Evolutionary conservation across 2,329 filamentous ascomycete species (phyloP), one percentile per base, ranked within the genome.

Genomic region (Aspergillus glaucus): DNA sequence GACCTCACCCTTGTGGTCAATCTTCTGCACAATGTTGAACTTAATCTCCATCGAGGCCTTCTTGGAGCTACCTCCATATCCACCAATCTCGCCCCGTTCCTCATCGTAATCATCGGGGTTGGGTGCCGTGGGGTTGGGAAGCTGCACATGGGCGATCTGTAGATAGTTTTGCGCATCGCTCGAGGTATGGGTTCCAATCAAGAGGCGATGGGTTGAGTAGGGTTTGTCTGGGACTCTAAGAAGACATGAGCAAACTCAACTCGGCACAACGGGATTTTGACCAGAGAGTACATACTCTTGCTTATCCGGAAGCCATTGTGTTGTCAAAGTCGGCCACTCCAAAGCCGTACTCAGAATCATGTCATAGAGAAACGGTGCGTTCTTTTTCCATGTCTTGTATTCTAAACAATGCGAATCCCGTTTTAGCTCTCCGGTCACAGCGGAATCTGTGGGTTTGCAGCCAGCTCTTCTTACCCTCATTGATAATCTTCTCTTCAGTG

Each of bases 341-440:
- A 98, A 77, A 37, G 94, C 94, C 56, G 89, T 95, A 62, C 90
- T 91, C 55, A 97, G 79, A 57, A 98, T 93, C 83, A 96, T 88
- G 69, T 98, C 93, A 70, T 98, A 98, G 61, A 98, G 86, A 66
- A 97, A 97, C 3, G 93, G 91, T 56, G 88, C 89, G 73, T 98
- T 98, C 78, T 98, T 98, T 79, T 98, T 98, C 93, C 93, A 98
- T 57, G 92, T 96, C 71, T 98, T 98, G 81, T 98, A 98, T 70
- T 98, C 93, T 90, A 61, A 37, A 32, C 19, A 42, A 43, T 12
- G 37, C 17, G n/a, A 37, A 26, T 3, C 30, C 21, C n/a, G 10
- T 19, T 24, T 56, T 45, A 50, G 52, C 19, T 19, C 19, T 28
- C 41, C 22, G 19, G 14, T 41, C 19, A 19, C 39, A 17, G 7